Evolutionary conservation across 805 yeast genomes (phyloP), one percentile per base, ranked within the genome.

Genomic region (Ogataea parapolymorpha): DNA sequence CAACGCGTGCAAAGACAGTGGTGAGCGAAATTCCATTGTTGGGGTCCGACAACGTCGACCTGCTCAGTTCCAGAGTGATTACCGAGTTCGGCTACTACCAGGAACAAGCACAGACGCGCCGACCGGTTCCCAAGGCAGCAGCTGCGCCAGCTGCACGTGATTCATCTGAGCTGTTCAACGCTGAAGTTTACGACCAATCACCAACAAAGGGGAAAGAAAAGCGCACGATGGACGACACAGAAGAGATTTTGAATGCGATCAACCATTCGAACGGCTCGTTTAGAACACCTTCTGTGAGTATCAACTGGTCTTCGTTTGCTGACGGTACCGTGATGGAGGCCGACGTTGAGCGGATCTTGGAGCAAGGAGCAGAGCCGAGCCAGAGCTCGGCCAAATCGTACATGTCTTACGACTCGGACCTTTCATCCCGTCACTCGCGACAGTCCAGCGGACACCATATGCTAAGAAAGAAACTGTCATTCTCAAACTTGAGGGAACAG

Each of bases 1-100:
- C 36, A 6, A 24, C 26, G 10, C 27, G 20, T 15, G 28, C 37
- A 10, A 28, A 24, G 12, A 4, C 37, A 16, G 37, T 39, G 31
- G 33, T 16, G 16, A 16, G 26, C 26, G 37, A 24, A 5, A 14
- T 29, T 5, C 39, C 48, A n/a, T 23, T 32, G 16, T 24, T 35
- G 14, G 22, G 42, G 11, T 44, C 45, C 7, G 54, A 53, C 10
- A 72, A 79, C 49, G 70, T 79, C 44, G 91, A 84, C 59, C 65
- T 81, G 7, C 60, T 85, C 42, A 79, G 87, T 58, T 87, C 87
- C 2, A 67, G 88, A 55, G 79, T 85, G 2, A 72, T 82, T 20
- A 83, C 79, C 49, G 90, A 85, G 55, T 73, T 42, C 23, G 25
- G 35, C 8, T 48, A 51, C 39, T 54, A 49, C 29, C 48, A 49